These are phyloP conservation scores for Amoeboaphelidium protococcarum DNA, from an alignment of 371 early-diverging fungal genomes.

Conservation along the genomic window DNA sequence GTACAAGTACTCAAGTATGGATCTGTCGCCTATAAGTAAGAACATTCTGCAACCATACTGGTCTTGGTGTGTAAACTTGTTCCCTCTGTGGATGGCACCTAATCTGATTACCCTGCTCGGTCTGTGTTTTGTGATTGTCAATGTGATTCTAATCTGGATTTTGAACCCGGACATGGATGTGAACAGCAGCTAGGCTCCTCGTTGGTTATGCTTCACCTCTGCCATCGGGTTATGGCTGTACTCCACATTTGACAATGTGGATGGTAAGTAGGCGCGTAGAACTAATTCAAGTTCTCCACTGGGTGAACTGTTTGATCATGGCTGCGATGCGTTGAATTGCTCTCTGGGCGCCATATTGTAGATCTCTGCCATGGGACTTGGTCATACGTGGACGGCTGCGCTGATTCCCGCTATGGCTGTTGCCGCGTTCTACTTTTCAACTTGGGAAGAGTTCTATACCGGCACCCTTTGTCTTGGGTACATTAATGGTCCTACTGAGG, in stretches of 20 bases:
- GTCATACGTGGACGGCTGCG: slow-evolving; percentile 35
- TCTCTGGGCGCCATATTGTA: slow-evolving; percentile 50
- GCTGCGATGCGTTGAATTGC: slow-evolving; percentile 77
- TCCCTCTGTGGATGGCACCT: slow-evolving; percentile 85
- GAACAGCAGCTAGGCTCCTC: too few species aligned
- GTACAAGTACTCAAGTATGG: slow-evolving; percentile 52
- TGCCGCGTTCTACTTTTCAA: slow-evolving; percentile 1
- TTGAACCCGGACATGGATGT: slow-evolving; percentile 40
- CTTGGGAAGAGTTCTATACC: slow-evolving; percentile 84
- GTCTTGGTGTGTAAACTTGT: slow-evolving; percentile 50
- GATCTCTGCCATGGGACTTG: slow-evolving; percentile 49
- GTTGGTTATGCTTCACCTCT: slow-evolving; percentile 44
- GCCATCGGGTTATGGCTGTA: slow-evolving; percentile 73
- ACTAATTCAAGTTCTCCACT: slow-evolving; percentile 73
- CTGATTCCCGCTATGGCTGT: slow-evolving; percentile 13
- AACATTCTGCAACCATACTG: slow-evolving; percentile 63
- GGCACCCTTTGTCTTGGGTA: slow-evolving; percentile 68
- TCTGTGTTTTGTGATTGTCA: slow-evolving; percentile 28
- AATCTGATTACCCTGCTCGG: slow-evolving; percentile 90
- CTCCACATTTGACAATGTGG: slow-evolving; percentile 89
- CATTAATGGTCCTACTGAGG: slow-evolving; percentile 87
- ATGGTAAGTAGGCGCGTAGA: slow-evolving; percentile 92
- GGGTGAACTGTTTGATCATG: slow-evolving; percentile 77
- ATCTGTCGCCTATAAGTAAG: slow-evolving; percentile 54
- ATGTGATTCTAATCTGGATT: slow-evolving; percentile 28